Evolutionary conservation across 2,329 filamentous ascomycete genomes (phyloP).

Genomic region (Apiospora sp.): DNA sequence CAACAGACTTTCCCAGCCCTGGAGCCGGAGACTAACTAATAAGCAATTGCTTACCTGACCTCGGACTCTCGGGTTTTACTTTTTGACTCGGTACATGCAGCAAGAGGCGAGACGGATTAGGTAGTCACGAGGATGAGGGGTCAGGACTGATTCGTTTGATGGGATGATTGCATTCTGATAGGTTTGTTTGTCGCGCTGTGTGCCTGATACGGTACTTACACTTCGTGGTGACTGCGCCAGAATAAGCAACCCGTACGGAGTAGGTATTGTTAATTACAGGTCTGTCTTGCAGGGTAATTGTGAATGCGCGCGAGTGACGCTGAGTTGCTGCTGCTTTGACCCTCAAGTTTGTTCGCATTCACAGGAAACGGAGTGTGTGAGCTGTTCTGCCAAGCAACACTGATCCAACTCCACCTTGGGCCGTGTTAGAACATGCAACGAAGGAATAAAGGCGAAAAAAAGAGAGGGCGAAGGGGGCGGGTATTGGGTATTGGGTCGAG

Average conservation of each 20-base stretch:
- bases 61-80: slow-evolving; percentile 11
- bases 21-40: not conserved
- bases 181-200: slow-evolving; percentile 12
- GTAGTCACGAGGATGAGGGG: slow-evolving; percentile 14
- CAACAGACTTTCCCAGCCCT: not conserved
- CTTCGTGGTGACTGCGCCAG: not conserved
- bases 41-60: not conserved
- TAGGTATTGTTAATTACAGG: not conserved
- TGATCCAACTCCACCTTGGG: not conserved
- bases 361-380: not conserved
- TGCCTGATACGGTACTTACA: not conserved
- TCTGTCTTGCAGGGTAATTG: not conserved
- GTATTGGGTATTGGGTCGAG: not conserved
- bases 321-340: not conserved
- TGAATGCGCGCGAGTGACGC: not conserved
- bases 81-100: slow-evolving; percentile 3
- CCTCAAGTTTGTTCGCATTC: not conserved
- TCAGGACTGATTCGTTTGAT: slow-evolving; percentile 12
- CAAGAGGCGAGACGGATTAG: not conserved
- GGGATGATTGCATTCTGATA: not conserved
- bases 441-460: not conserved
- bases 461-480: not conserved
- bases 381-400: not conserved
- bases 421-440: not conserved
- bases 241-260: not conserved